phyloP scores from a whole-genome alignment of 495 filamentous ascomycete species.

The Aspergillus sparsus region DNA sequence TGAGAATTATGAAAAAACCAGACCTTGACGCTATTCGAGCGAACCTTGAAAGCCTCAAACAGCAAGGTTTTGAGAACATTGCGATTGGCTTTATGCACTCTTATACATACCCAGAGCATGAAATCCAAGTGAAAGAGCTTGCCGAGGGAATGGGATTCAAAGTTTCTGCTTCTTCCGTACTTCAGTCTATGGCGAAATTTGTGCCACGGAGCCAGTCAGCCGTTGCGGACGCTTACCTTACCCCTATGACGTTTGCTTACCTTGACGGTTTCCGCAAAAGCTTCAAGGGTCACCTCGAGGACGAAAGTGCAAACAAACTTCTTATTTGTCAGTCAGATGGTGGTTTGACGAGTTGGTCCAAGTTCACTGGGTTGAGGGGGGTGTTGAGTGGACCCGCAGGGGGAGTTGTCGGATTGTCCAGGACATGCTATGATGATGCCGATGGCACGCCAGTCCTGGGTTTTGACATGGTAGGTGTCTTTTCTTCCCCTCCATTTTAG shows the following conservation, averaged over 20 bases:
- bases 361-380: conserved; percentile 51
- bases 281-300: conserved; percentile 47
- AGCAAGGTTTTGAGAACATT: conserved; percentile 40
- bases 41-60: conserved; percentile 35
- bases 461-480: conserved; percentile 71
- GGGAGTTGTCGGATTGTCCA: conserved; percentile 83
- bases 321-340: conserved; percentile 51
- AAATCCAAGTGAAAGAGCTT: conserved; percentile 39
- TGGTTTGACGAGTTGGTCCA: conserved; percentile 45
- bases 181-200: conserved; percentile 78
- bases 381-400: conserved; percentile 57
- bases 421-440: conserved; percentile 78
- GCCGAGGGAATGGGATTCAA: conserved; percentile 43
- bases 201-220: conserved; percentile 77
- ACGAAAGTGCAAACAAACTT: conserved; percentile 37
- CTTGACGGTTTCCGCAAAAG: conserved; percentile 71
- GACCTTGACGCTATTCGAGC: conserved; percentile 25
- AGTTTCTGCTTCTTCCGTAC: conserved; percentile 48
- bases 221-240: conserved; percentile 88
- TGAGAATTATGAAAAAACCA: conserved; percentile 39
- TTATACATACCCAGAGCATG: conserved; percentile 49
- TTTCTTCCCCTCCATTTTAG: not conserved
- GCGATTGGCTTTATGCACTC: conserved; percentile 49
- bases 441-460: conserved; percentile 85
- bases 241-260: conserved; percentile 86